Evolutionary conservation across 2,329 filamentous ascomycete species (phyloP).

Genomic region (Akanthomyces uredinophilus): DNA sequence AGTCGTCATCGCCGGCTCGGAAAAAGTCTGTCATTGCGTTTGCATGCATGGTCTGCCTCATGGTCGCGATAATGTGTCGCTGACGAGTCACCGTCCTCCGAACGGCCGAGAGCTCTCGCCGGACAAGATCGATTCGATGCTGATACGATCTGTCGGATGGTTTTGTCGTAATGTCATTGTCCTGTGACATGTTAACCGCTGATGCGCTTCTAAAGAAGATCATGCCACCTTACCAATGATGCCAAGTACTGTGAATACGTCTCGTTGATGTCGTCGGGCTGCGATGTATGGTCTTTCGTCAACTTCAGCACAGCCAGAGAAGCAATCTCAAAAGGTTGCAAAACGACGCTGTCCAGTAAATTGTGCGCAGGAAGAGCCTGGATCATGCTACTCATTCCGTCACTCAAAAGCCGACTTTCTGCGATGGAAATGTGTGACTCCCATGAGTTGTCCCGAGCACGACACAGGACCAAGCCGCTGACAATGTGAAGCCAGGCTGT

Average conservation of each 20-base stretch:
- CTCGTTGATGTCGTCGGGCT: conserved; percentile 33
- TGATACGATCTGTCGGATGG: conserved; percentile 37
- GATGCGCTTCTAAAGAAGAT: background rate
- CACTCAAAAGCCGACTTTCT: conserved; percentile 27
- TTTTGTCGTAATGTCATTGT: conserved; percentile 35
- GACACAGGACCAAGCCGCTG: conserved; percentile 30
- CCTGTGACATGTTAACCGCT: conserved; percentile 25
- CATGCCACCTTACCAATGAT: conserved; percentile 29
- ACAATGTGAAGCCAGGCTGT: conserved; percentile 39
- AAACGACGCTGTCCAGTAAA: conserved; percentile 31
- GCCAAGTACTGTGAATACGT: conserved; percentile 40
- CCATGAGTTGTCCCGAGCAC: conserved; percentile 22
- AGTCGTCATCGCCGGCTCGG: conserved; percentile 15
- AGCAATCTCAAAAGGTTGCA: conserved; percentile 39
- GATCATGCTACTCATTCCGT: conserved; percentile 34
- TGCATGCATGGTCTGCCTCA: conserved; percentile 22
- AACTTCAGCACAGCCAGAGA: conserved; percentile 36
- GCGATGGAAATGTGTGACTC: conserved; percentile 25
- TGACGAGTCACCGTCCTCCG: conserved; percentile 32
- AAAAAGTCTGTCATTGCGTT: conserved; percentile 18
- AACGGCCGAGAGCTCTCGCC: conserved; percentile 37
- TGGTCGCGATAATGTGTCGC: conserved; percentile 24
- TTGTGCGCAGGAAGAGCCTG: conserved; percentile 26
- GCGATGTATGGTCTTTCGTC: conserved; percentile 33
- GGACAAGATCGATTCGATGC: conserved; percentile 35